A percentile compares a stretch with the other conserved stretches of the same genome.
These are phyloP conservation scores for Arthrobotrys conoides DNA, from an alignment of 2,329 filamentous ascomycete species.

Conservation along the genomic window DNA sequence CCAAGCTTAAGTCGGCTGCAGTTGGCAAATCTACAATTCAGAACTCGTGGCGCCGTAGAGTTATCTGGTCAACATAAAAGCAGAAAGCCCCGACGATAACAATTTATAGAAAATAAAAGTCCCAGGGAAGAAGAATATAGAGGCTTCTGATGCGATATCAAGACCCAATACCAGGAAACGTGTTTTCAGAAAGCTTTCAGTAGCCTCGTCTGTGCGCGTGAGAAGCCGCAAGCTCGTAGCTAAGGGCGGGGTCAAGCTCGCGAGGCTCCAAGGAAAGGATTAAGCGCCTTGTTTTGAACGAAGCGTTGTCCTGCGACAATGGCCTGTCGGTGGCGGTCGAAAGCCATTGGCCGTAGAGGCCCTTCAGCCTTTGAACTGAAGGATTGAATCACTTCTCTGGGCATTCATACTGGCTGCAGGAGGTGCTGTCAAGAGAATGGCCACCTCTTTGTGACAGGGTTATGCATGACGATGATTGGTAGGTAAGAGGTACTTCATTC, in stretches of 20 bases:
- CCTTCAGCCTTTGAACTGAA: neutral
- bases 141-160: neutral
- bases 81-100: neutral
- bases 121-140: neutral
- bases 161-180: neutral
- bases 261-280: neutral
- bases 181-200: neutral
- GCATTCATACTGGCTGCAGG: neutral
- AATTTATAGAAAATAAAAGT: neutral
- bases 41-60: neutral
- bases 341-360: neutral
- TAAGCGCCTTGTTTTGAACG: neutral
- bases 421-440: neutral
- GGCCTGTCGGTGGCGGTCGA: neutral
- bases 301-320: neutral
- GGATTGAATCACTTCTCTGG: neutral
- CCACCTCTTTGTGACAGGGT: neutral
- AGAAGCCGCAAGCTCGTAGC: neutral
- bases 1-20: neutral
- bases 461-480: too few relatives aligned
- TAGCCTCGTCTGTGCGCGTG: neutral
- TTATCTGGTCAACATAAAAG: neutral
- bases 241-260: constrained; percentile 5
- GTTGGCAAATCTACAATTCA: neutral
- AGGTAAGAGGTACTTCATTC: too few relatives aligned